Evolutionary conservation across 805 yeast species (phyloP).

Genomic region (Kregervanrija pseudodelftensis): DNA sequence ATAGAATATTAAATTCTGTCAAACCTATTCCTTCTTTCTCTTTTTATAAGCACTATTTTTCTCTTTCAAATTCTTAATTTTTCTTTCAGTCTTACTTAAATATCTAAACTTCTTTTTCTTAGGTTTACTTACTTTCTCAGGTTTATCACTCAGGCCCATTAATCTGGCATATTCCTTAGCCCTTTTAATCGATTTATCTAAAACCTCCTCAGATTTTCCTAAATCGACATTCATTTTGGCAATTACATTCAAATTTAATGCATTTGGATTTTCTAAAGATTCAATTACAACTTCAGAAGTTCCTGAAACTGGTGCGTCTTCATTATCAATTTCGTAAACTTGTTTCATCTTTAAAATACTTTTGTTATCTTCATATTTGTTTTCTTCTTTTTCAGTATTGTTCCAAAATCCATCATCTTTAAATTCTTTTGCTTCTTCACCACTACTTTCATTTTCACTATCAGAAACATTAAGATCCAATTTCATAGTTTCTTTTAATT

Average conservation of each 20-base stretch:
- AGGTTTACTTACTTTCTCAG: constrained; percentile 24
- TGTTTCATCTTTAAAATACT: constrained; percentile 43
- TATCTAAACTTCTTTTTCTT: constrained; percentile 84
- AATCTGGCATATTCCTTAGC: constrained; percentile 79
- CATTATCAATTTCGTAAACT: constrained; percentile 31
- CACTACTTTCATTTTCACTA: constrained; percentile 17
- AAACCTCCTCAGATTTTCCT: constrained; percentile 55
- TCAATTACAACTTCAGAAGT: constrained; percentile 51
- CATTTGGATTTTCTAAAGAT: constrained; percentile 40
- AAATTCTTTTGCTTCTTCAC: constrained; percentile 9
- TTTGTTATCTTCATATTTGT: constrained; percentile 9
- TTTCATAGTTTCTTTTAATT: constrained; percentile 35
- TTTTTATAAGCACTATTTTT: constrained; percentile 27
- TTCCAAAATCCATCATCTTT: constrained; percentile 30
- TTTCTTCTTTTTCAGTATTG: constrained; percentile 24
- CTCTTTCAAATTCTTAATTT: constrained; percentile 39
- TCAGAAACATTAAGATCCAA: constrained; percentile 24
- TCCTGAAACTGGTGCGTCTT: constrained; percentile 35
- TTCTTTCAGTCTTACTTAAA: constrained; percentile 74
- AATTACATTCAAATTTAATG: constrained; percentile 28
- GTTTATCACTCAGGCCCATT: constrained; percentile 44
- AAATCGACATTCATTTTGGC: constrained; percentile 72
- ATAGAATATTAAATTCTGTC: not conserved
- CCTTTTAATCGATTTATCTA: constrained; percentile 65
- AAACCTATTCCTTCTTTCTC: constrained; percentile 18